Evolutionary conservation across 2,329 filamentous ascomycete genomes (phyloP).

Genomic region (Tothia fuscella): DNA sequence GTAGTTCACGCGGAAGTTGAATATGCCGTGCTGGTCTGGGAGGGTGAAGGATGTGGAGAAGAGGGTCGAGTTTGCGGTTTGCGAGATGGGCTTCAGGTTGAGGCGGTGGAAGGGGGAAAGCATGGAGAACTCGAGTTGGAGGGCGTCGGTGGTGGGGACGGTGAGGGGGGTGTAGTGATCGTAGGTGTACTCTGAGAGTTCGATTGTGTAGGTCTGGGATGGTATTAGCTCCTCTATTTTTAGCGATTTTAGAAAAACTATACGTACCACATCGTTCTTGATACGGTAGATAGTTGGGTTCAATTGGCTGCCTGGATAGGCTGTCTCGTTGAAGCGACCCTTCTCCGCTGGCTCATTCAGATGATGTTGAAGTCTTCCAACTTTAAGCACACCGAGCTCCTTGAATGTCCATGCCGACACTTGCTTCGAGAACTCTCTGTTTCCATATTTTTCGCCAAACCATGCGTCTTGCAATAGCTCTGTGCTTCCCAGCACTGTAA

Average conservation of each 20-base stretch:
- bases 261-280: slow-evolving; percentile 89
- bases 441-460: slow-evolving; percentile 70
- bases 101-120: slow-evolving; percentile 94
- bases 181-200: slow-evolving; percentile 72
- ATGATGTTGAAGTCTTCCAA: slow-evolving; percentile 73
- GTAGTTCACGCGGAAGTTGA: slow-evolving; percentile 97
- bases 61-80: slow-evolving; percentile 55
- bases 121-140: slow-evolving; percentile 98
- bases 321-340: slow-evolving; percentile 27
- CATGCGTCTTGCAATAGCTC: slow-evolving; percentile 83
- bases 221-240: slow-evolving; percentile 17
- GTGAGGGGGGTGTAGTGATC: slow-evolving; percentile 65
- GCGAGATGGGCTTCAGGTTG: slow-evolving; percentile 44
- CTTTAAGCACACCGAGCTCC: slow-evolving; percentile 78
- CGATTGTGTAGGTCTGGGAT: slow-evolving; percentile 67
- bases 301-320: slow-evolving; percentile 29
- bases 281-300: slow-evolving; percentile 89
- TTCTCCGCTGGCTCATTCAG: slow-evolving; percentile 37
- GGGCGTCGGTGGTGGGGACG: slow-evolving; percentile 53
- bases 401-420: slow-evolving; percentile 94
- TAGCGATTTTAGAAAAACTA: background rate
- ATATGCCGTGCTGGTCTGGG: slow-evolving; percentile 97
- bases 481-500: slow-evolving; percentile 72
- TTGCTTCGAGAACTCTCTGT: slow-evolving; percentile 74
- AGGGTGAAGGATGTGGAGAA: slow-evolving; percentile 68